These are phyloP conservation scores for Plasmodium gaboni DNA, from an alignment of 169 alveolate genomes.

Conservation along the genomic window DNA sequence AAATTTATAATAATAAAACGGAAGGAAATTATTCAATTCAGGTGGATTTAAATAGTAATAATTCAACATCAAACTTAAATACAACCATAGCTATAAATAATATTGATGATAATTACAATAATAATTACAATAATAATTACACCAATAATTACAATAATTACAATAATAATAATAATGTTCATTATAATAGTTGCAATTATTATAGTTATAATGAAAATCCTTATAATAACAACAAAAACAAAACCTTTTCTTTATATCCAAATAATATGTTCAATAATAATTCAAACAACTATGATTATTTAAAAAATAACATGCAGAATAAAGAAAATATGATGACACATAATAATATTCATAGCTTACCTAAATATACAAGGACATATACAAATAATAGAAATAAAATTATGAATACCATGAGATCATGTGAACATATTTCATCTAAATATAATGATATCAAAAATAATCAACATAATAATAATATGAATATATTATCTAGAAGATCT, in stretches of 20 bases:
- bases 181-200: too few species aligned
- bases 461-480: neutral
- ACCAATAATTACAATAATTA: too few species aligned
- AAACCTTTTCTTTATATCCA: neutral
- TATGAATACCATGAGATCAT: slow-evolving; percentile 6
- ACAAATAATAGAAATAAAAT: slow-evolving; percentile 63
- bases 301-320: neutral
- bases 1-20: slow-evolving; percentile 7
- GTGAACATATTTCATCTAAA: neutral
- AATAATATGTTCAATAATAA: neutral
- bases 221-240: neutral
- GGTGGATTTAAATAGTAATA: neutral
- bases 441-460: slow-evolving; percentile 6
- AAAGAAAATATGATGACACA: slow-evolving; percentile 7
- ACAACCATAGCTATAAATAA: slow-evolving; percentile 19
- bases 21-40: slow-evolving; percentile 11
- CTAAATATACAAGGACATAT: slow-evolving; percentile 58
- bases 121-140: too few species aligned
- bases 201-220: too few species aligned
- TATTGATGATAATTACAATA: neutral
- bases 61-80: neutral
- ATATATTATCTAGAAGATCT: neutral
- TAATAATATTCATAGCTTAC: neutral
- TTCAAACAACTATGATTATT: too few species aligned
- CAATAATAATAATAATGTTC: too few species aligned